Evolutionary conservation across 2,329 filamentous ascomycete genomes (phyloP), one percentile per base, ranked within the genome.

Genomic region (Penicillium sp.): DNA sequence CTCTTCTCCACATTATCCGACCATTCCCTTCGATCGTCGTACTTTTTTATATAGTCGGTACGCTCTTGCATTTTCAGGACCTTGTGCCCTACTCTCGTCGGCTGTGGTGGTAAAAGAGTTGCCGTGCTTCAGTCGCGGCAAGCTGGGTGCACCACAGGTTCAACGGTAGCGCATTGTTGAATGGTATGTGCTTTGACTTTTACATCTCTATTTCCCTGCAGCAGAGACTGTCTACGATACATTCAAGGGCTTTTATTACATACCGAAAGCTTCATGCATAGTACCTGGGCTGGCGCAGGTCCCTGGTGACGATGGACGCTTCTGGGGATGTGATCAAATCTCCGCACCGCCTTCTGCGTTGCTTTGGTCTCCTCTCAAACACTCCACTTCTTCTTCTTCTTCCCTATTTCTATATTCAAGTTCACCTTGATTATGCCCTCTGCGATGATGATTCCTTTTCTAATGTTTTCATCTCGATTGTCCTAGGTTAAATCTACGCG

Each of bases 301-400:
- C 54, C 54, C 52, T 58, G 60, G 64, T 66, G 66, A 66, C 64
- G 62, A 65, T 62, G 67, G 58, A 60, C 67, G 66, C 68, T 66
- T 69, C 68, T 73, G 71, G 72, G 71, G 70, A 26, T 68, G 66
- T 70, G 72, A 74, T 75, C 74, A 76, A 68, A 74, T 76, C 74
- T 76, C 75, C 74, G 75, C 74, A 76, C 75, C 74, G 75, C 74
- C 75, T 76, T 75, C 72, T 68, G 64, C 68, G 66, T 58, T 64
- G 66, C 68, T 66, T 60, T 63, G 66, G 44, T 60, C 67, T 67
- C 67, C 64, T 61, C 64, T 61, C 62, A 11, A 49, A 44, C 66
- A 59, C 65, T 38, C 63, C 61, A 56, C 50, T 52, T 38, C 19
- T 46, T 47, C 8, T 52, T 54, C 31, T 53, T 52, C n/a, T 21